Evolutionary conservation across 2,329 filamentous ascomycete species (phyloP).

Genomic region (Calonectria naviculata): DNA sequence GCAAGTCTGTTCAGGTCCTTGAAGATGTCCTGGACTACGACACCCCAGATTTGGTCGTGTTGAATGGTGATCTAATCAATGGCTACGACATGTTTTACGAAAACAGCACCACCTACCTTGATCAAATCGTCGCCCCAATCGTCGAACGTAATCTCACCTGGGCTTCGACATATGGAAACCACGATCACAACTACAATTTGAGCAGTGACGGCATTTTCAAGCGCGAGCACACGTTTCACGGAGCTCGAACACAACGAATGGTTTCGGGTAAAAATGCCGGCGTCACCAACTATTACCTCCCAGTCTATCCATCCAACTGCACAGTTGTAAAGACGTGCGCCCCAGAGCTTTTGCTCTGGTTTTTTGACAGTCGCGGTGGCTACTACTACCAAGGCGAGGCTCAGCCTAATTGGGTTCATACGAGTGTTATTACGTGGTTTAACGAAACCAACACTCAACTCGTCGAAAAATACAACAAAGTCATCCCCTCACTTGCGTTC

Average conservation of each 20-base stretch:
- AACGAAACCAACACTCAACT: constrained; percentile 46
- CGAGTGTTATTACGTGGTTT: constrained; percentile 58
- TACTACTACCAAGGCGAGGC: constrained; percentile 53
- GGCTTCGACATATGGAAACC: constrained; percentile 77
- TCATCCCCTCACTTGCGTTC: constrained; percentile 59
- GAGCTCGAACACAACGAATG: constrained; percentile 38
- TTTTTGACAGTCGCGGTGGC: constrained; percentile 75
- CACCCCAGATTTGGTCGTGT: constrained; percentile 66
- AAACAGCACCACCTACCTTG: constrained; percentile 65
- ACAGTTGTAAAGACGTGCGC: constrained; percentile 35
- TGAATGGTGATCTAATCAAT: constrained; percentile 77
- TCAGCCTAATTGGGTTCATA: constrained; percentile 58
- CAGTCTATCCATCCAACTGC: constrained; percentile 50
- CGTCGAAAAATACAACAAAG: constrained; percentile 36
- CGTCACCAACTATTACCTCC: constrained; percentile 56
- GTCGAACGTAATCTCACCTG: constrained; percentile 65
- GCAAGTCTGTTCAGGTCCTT: constrained; percentile 48
- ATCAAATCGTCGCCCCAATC: constrained; percentile 67
- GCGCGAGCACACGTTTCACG: constrained; percentile 37
- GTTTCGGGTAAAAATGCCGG: constrained; percentile 39
- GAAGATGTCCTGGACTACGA: constrained; percentile 46
- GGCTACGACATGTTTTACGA: constrained; percentile 68
- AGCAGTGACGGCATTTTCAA: constrained; percentile 29
- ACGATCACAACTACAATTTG: constrained; percentile 68
- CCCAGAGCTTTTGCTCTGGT: constrained; percentile 68